Evolutionary conservation across 768 basidiomycete species (phyloP), one percentile per base, ranked within the genome.

Genomic region (Mycena indigotica): DNA sequence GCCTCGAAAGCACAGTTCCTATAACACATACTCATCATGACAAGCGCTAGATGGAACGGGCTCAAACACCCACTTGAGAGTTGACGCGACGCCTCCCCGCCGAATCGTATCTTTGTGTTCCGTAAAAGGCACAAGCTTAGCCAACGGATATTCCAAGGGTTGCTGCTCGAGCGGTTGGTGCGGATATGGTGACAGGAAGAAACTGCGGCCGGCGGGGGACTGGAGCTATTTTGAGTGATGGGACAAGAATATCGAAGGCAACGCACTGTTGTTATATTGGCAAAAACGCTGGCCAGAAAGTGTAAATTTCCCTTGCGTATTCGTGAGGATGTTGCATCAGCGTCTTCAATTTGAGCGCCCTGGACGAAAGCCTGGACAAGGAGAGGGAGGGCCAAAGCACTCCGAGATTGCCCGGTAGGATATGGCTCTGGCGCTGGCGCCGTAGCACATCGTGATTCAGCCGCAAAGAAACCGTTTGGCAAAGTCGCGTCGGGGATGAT

Each of bases 261-360:
- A 77, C 86, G 67, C 67, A 95, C 95, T 62, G 84, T 82, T 51
- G 84, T 89, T 54, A 97, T 72, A 69, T 98, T 98, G 12, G 95
- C 94, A 67, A 98, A 97, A 13, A 98, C 96, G 61, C 88, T 92
- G 1, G 95, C 87, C 21, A 98, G 77, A 72, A 98, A 98, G 73
- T 98, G 90, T 17, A 96, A 79, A 45, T 88, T 79, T 48, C 87
- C 93, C 73, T 94, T 95, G 44, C 87, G 76, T 39, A 72, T 69
- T 46, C 80, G 78, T 64, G 81, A 80, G 24, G 77, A 75, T 1
- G 75, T 69, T 24, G 84, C 80, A 17, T 72, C 71, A 16, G 77
- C 75, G 12, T 84, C 81, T 16, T 79, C 79, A 23, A 83, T 75
- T 25, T 73, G 76, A 5, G 86, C 88, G 1, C 86, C 90, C 65